These are phyloP conservation scores for Coprinellus micaceus DNA, from an alignment of 768 basidiomycete genomes.

Conservation along the genomic window DNA sequence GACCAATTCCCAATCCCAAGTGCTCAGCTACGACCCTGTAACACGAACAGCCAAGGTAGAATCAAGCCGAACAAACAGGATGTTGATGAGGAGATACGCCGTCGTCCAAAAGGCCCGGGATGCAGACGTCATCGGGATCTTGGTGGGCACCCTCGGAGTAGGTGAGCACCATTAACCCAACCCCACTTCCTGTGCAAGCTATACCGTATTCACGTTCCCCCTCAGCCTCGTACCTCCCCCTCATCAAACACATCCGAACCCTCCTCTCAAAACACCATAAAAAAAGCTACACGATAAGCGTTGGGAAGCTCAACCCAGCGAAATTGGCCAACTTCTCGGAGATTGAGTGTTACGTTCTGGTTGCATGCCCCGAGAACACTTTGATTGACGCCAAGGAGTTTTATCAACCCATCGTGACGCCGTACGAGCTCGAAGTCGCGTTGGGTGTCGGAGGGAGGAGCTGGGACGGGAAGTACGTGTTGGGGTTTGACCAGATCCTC, in stretches of 20 bases:
- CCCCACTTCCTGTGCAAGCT: not conserved
- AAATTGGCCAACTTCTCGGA: constrained; percentile 96
- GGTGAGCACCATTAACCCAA: constrained; percentile 57
- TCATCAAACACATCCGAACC: constrained; percentile 77
- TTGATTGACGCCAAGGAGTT: constrained; percentile 86
- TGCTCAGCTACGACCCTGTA: constrained; percentile 73
- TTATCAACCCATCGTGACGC: constrained; percentile 86
- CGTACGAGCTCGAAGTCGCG: constrained; percentile 84
- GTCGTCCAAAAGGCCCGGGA: constrained; percentile 84
- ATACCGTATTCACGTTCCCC: not conserved
- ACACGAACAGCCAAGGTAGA: constrained; percentile 47
- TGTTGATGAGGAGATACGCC: constrained; percentile 89
- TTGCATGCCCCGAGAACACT: constrained; percentile 93
- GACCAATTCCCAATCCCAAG: constrained; percentile 63
- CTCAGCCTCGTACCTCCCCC: constrained; percentile 77
- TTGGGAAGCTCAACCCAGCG: constrained; percentile 91
- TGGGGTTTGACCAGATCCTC: constrained; percentile 69
- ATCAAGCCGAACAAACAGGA: constrained; percentile 66
- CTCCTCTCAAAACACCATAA: constrained; percentile 66
- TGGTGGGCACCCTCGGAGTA: constrained; percentile 91
- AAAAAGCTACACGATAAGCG: constrained; percentile 92
- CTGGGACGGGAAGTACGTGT: constrained; percentile 76
- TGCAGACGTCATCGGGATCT: constrained; percentile 91
- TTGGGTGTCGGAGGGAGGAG: constrained; percentile 56
- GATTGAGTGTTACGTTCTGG: constrained; percentile 92